Base-by-base conservation (phyloP, 2,329 filamentous ascomycete species). In the Alternaria sp. region DNA sequence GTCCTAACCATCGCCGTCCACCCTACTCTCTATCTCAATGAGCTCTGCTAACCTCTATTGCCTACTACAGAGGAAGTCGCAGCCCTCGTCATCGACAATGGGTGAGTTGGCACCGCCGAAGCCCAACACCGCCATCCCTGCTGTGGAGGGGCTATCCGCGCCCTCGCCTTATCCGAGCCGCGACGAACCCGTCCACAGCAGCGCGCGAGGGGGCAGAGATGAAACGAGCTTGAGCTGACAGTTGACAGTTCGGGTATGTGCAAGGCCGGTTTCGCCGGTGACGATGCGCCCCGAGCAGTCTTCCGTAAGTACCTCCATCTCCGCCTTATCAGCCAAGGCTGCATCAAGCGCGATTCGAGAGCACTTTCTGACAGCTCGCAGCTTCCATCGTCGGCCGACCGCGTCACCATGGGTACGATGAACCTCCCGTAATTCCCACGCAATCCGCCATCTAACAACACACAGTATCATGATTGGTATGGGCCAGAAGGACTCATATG, bases 41-140 rank as follows among this genome's bases (percentile, higher is more conserved):
- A 75, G 51, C 68, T 71, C 63, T 69, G 75, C 78, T 80, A 71
- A 80, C 73, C 44, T 66, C 54, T 67, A 52, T 66, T 60, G 64
- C 66, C 56, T 66, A 18, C 62, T 85, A 84, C 82, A 98, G 95
- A 99, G 90, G 95, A 99, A 93, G 95, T 99, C 86, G 95, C 95
- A 85, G 95, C 95, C 85, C 94, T 99, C 92, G 95, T 99, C 86
- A 98, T 99, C 87, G 95, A 99, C 94, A 99, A 99, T 98, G 95
- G 95, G 95, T 99, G 94, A 92, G 94, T 87, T 65, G 62, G 78
- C 53, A 57, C 38, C 52, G 67, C 71, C 70, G 63, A 66, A 66
- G 74, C 80, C 70, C 60, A 70, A 64, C 67, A 58, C 65, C 69
- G 68, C 70, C 69, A 75, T 76, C 75, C 71, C 71, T 74, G 76